Evolutionary conservation across 345 rosid species (phyloP).

Genomic region (Syzygium jambos): DNA sequence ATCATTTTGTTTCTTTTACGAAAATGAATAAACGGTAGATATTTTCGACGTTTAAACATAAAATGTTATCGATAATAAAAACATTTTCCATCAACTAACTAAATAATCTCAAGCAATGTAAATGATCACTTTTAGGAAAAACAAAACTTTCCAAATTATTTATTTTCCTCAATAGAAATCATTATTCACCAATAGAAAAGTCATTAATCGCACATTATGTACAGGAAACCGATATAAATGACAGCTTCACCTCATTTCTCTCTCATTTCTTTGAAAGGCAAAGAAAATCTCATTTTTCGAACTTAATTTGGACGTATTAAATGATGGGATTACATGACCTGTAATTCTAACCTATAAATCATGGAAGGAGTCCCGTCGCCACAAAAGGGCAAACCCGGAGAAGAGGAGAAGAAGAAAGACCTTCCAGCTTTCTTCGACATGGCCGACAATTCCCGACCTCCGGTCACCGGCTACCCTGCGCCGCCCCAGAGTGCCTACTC

Average conservation of each 20-base stretch:
- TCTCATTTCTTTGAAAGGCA: neutral
- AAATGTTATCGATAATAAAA: too few relatives aligned
- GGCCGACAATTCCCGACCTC: slow-evolving; percentile 5
- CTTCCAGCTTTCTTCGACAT: neutral
- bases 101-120: too few relatives aligned
- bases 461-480: slow-evolving; percentile 7
- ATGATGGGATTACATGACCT: neutral
- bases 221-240: neutral
- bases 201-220: neutral
- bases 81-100: too few relatives aligned
- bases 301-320: neutral
- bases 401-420: neutral
- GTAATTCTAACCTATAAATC: neutral
- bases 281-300: neutral
- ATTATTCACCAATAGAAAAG: neutral
- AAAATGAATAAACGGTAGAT: neutral
- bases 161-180: neutral
- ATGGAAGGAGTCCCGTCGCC: neutral
- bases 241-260: neutral
- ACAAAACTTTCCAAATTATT: neutral
- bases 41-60: too few relatives aligned
- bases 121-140: too few relatives aligned
- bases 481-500: slow-evolving; percentile 20
- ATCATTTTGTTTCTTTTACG: neutral
- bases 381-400: neutral